Evolutionary conservation across 2,329 filamentous ascomycete genomes (phyloP).

Genomic region (Talaromyces pinophilus): DNA sequence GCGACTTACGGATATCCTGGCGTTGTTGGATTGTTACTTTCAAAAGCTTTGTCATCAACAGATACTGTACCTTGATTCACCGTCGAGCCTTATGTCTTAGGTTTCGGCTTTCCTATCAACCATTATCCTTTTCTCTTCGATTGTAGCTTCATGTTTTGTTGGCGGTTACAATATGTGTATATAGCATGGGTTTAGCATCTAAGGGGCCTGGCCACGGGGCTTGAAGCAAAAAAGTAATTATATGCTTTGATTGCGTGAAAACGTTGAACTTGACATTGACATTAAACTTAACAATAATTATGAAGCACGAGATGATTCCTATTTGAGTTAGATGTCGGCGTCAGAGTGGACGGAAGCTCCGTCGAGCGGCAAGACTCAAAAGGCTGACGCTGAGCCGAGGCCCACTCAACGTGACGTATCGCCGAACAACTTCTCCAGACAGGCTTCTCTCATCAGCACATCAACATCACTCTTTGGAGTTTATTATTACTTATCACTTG

Average conservation of each 20-base stretch:
- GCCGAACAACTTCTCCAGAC: background rate
- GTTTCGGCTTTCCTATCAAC: background rate
- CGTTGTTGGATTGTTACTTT: conserved; percentile 30
- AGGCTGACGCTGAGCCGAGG: conserved; percentile 7
- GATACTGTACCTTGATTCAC: conserved; percentile 8
- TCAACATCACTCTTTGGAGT: background rate
- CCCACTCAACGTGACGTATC: conserved; percentile 16
- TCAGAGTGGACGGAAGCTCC: background rate
- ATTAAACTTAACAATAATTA: background rate
- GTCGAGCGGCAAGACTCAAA: conserved; percentile 1
- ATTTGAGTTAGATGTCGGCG: background rate
- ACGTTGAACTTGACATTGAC: background rate
- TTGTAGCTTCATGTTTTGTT: conserved; percentile 1
- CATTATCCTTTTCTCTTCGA: conserved; percentile 6
- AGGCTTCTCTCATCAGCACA: background rate
- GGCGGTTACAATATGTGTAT: conserved; percentile 10
- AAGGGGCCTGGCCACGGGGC: background rate
- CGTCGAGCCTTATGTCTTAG: conserved; percentile 1
- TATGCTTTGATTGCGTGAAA: background rate
- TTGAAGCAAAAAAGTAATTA: conserved; percentile 5
- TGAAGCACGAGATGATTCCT: conserved; percentile 4
- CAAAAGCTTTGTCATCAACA: conserved; percentile 14
- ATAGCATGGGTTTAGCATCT: conserved; percentile 12
- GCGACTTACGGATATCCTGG: conserved; percentile 45
- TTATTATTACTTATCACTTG: conserved; percentile 7